Evolutionary conservation across 352 stramenopile genomes (phyloP).

Genomic region (Pythium phragmitis): DNA sequence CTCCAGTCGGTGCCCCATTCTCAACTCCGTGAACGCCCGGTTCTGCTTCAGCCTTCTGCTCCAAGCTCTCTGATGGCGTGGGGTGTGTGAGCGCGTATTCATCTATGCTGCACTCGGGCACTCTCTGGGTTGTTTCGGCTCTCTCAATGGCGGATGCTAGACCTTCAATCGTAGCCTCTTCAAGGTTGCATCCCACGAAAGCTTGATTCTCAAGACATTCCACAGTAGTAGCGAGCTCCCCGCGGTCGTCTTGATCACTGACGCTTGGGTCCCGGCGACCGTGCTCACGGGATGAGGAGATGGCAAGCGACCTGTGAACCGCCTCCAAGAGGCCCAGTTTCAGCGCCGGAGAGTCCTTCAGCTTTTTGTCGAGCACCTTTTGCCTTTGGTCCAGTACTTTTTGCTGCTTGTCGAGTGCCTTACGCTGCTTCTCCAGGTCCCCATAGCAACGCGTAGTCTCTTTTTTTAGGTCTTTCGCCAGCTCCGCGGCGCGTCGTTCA

Average conservation of each 20-base stretch:
- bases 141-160: no score
- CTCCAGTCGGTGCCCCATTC: not conserved
- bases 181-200: not conserved
- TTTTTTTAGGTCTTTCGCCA: constrained; percentile 19
- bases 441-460: constrained; percentile 4
- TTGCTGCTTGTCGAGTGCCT: constrained; percentile 17
- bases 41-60: not conserved
- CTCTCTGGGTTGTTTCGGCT: no score
- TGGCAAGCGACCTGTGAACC: not conserved
- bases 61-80: not conserved
- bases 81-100: not conserved
- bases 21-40: not conserved
- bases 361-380: constrained; percentile 18
- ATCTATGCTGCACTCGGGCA: not conserved
- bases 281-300: not conserved
- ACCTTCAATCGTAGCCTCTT: no score
- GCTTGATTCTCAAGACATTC: not conserved
- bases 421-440: constrained; percentile 17
- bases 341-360: constrained; percentile 16
- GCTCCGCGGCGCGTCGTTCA: constrained; percentile 4
- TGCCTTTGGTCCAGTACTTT: constrained; percentile 14
- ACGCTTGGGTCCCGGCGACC: not conserved
- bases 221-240: no score
- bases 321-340: not conserved
- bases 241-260: not conserved